phyloP scores from a whole-genome alignment of 805 yeast species.

The Candida awuae region DNA sequence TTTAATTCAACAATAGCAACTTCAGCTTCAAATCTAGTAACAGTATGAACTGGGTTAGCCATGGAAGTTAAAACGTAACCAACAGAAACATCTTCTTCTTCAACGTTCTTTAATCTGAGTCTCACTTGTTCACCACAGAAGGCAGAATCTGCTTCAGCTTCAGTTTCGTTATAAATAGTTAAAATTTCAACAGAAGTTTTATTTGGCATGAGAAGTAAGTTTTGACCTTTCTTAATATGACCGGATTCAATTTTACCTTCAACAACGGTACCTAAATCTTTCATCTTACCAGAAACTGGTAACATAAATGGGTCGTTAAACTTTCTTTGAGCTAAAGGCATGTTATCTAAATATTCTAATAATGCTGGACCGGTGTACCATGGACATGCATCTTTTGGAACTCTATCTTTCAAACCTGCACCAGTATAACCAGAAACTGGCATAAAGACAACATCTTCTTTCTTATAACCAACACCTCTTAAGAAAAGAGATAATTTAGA shows the following conservation, averaged over 20 bases:
- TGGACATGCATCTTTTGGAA: slow-evolving; percentile 62
- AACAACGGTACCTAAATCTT: slow-evolving; percentile 93
- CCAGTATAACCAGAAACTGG: slow-evolving; percentile 99
- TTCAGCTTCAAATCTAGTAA: slow-evolving; percentile 88
- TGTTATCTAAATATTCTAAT: slow-evolving; percentile 77
- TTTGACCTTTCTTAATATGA: slow-evolving; percentile 70
- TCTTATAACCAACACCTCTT: slow-evolving; percentile 83
- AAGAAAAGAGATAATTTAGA: slow-evolving; percentile 68
- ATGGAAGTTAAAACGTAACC: slow-evolving; percentile 90
- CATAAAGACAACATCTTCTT: slow-evolving; percentile 84
- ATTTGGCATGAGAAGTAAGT: slow-evolving; percentile 87
- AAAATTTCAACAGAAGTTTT: slow-evolving; percentile 74
- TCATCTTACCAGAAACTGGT: slow-evolving; percentile 90
- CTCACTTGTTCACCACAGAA: slow-evolving; percentile 96
- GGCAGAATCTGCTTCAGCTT: slow-evolving; percentile 84
- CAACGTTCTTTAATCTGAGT: slow-evolving; percentile 87
- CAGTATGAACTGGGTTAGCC: slow-evolving; percentile 83
- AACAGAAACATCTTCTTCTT: slow-evolving; percentile 88
- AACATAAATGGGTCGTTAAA: slow-evolving; percentile 95
- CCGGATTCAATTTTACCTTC: slow-evolving; percentile 99
- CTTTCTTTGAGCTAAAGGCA: slow-evolving; percentile 78
- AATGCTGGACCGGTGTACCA: slow-evolving; percentile 94
- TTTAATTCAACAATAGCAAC: slow-evolving; percentile 94
- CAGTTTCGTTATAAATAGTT: slow-evolving; percentile 89
- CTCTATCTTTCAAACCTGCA: slow-evolving; percentile 88